These are phyloP conservation scores for Nicotiana benthamiana DNA, from an alignment of 257 asterid genomes.

Conservation along the genomic window DNA sequence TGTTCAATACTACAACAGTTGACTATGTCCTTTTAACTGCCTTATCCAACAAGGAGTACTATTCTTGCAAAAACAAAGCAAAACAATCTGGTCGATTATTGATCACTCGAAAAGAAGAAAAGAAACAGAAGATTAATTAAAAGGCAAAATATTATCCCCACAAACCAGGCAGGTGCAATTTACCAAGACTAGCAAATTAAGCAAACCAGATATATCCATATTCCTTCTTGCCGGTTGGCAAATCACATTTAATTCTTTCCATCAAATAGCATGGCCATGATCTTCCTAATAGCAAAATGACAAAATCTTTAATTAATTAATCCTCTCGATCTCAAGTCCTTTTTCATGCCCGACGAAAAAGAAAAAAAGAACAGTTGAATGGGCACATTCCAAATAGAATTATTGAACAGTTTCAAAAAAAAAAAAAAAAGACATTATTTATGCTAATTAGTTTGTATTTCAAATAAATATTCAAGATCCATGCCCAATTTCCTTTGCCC, in stretches of 20 bases:
- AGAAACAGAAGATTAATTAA: not conserved
- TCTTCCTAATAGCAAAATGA: constrained; percentile 29
- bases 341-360: constrained; percentile 31
- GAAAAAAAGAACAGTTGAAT: not conserved
- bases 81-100: not conserved
- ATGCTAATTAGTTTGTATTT: not conserved
- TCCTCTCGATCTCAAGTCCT: constrained; percentile 19
- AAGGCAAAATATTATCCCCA: not conserved
- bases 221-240: constrained; percentile 10
- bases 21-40: constrained; percentile 4
- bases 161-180: not conserved
- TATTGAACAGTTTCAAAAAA: too few species aligned
- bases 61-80: not conserved
- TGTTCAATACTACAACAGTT: not conserved
- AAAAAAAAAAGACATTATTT: not conserved
- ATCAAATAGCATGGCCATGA: constrained; percentile 20
- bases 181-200: not conserved
- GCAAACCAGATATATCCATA: not conserved
- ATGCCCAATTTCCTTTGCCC: not conserved
- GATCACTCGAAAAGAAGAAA: not conserved
- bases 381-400: not conserved
- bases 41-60: not conserved
- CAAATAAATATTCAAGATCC: not conserved
- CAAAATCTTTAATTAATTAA: constrained; percentile 25
- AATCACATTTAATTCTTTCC: not conserved